Evolutionary conservation across 106 monocot species (phyloP).

Genomic region (Acorus calamus): DNA sequence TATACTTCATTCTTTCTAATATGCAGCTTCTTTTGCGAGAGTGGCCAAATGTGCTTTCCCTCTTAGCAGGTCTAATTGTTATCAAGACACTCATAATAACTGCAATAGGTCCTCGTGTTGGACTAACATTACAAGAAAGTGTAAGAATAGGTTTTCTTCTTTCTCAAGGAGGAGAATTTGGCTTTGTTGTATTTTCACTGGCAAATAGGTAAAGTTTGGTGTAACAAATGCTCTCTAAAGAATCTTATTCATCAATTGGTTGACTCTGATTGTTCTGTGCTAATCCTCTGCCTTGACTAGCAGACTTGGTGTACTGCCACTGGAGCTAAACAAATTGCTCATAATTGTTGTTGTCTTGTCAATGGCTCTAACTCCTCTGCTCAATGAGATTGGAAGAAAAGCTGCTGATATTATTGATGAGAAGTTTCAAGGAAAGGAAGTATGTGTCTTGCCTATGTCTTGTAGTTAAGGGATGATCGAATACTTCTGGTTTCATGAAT

Average conservation of each 20-base stretch:
- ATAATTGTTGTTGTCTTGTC: constrained; percentile 97
- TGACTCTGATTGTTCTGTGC: background rate
- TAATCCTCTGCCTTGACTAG: constrained; percentile 2
- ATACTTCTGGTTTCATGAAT: background rate
- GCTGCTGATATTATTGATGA: constrained; percentile 59
- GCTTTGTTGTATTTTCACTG: constrained; percentile 94
- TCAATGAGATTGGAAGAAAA: constrained; percentile 90
- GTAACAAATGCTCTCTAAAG: background rate
- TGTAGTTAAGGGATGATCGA: background rate
- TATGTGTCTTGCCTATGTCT: constrained; percentile 11
- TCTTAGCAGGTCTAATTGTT: constrained; percentile 77
- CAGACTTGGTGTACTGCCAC: constrained; percentile 97
- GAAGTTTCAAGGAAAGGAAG: constrained; percentile 60
- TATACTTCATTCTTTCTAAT: constrained; percentile 7
- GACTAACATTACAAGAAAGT: constrained; percentile 87
- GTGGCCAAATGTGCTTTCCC: constrained; percentile 98
- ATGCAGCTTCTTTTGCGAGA: constrained; percentile 93
- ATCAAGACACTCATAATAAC: constrained; percentile 97
- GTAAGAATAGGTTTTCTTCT: constrained; percentile 94
- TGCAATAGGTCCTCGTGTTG: constrained; percentile 89
- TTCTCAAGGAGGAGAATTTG: constrained; percentile 99
- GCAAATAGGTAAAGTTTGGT: constrained; percentile 70
- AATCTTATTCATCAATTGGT: background rate
- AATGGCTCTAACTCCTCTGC: constrained; percentile 94
- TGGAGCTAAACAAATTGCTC: constrained; percentile 95